A percentile compares a stretch with the other conserved stretches of the same genome.
These are phyloP conservation scores for Termitomyces eurrhizus DNA, from an alignment of 768 basidiomycete genomes.

Conservation along the genomic window DNA sequence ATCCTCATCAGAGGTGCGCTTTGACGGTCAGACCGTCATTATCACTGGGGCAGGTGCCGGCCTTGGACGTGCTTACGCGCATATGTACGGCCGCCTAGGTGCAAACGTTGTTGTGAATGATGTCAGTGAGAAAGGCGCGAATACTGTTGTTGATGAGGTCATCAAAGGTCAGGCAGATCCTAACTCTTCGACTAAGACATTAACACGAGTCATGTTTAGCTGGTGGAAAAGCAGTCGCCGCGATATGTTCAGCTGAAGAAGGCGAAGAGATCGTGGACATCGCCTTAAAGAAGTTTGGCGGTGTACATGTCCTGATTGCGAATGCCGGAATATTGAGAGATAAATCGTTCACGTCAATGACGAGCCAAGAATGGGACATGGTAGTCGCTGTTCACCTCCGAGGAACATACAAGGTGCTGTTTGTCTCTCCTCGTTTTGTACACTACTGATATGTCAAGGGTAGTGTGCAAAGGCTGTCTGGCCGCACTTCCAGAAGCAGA, in stretches of 20 bases:
- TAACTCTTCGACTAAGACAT: neutral
- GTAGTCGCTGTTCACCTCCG: conserved; percentile 86
- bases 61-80: conserved; percentile 87
- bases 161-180: conserved; percentile 50
- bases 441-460: neutral
- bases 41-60: conserved; percentile 95
- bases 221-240: conserved; percentile 85
- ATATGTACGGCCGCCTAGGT: conserved; percentile 90
- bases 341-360: conserved; percentile 88
- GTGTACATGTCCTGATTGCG: conserved; percentile 82
- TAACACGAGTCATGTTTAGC: conserved; percentile 35
- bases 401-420: conserved; percentile 78
- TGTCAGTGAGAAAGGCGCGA: conserved; percentile 81
- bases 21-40: conserved; percentile 87
- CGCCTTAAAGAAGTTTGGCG: conserved; percentile 83
- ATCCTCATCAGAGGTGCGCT: conserved; percentile 66
- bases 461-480: conserved; percentile 93
- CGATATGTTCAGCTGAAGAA: conserved; percentile 86
- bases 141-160: conserved; percentile 84
- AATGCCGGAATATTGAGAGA: conserved; percentile 95
- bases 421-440: neutral
- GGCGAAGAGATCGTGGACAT: conserved; percentile 86
- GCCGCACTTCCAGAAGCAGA: conserved; percentile 96
- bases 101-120: conserved; percentile 98
- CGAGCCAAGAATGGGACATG: conserved; percentile 90